phyloP scores from a whole-genome alignment of 306 rosid species.

The Abrus precatorius region DNA sequence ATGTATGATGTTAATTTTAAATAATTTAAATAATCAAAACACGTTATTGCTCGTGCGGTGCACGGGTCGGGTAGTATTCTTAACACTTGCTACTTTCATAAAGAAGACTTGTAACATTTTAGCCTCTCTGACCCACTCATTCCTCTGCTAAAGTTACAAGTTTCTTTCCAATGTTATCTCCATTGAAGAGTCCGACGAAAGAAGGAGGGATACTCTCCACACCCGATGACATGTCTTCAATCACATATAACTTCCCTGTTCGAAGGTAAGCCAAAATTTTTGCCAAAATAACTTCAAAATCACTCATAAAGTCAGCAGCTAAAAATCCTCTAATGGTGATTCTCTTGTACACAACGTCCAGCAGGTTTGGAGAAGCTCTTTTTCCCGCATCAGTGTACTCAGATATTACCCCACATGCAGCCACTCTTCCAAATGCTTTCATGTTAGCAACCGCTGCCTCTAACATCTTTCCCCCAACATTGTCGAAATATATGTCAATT shows the following conservation, averaged over 20 bases:
- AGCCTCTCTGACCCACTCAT: background rate
- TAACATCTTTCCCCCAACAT: conserved; percentile 79
- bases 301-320: conserved; percentile 55
- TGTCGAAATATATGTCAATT: conserved; percentile 85
- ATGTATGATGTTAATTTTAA: too few species aligned
- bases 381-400: conserved; percentile 61
- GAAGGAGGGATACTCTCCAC: conserved; percentile 71
- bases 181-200: conserved; percentile 70
- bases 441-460: conserved; percentile 75
- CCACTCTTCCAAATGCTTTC: conserved; percentile 76
- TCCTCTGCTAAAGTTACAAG: conserved; percentile 56
- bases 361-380: conserved; percentile 62
- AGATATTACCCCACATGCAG: conserved; percentile 71
- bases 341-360: conserved; percentile 71
- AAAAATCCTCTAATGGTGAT: conserved; percentile 63
- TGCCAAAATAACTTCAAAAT: conserved; percentile 55
- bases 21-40: too few species aligned
- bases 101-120: too few species aligned
- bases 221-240: conserved; percentile 71
- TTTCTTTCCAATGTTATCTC: conserved; percentile 79
- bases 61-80: too few species aligned
- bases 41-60: too few species aligned
- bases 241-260: conserved; percentile 47
- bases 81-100: background rate
- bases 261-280: conserved; percentile 60